Base-by-base conservation (phyloP, 768 basidiomycete species). In the Suillus weaverae region DNA sequence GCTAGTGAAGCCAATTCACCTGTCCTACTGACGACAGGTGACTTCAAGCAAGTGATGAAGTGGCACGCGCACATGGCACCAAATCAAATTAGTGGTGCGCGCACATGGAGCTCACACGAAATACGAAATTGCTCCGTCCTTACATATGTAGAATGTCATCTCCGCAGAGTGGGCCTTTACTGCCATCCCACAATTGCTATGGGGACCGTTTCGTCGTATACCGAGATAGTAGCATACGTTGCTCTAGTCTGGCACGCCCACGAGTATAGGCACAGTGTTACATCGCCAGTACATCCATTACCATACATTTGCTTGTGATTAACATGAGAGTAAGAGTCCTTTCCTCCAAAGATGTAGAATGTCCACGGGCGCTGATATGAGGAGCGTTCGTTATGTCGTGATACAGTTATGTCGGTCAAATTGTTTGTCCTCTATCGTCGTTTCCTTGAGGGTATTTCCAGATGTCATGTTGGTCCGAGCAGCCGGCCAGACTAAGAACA, bases 231-330 rank as follows among this genome's bases (percentile, higher is more conserved):
- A 5, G 6, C 18, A 32, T 11, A 20, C 18, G 9, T n/a, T 54
- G 33, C 53, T 54, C 53, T 35, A 54, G 53, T 54, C 53, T 20
- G 2, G 33, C 5, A 54, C 33, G 20, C 10, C 9, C 51, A 20
- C 2, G 20, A 54, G 20, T 41, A 41, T 16, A 39, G 36, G 2
- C 41, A 39, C 57, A 41, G 11, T 39, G 5, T 41, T 18, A 41
- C 32, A 20, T 59, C 39, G 18, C n/a, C 41, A 16, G 38, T 9
- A 54, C 30, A 41, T 20, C 38, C 18, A 59, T 13, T 41, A 13
- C 20, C 57, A 39, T 59, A 59, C 57, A 59, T 41, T 41, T 41
- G 39, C 41, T n/a, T 18, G 39, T 11, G 57, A 59, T 56, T 16
- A 36, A 38, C 36, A 55, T 38, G 22, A 38, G 8, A 38, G n/a